Conservation (phyloP, 148 eudicot species). For the Silene conica region DNA sequence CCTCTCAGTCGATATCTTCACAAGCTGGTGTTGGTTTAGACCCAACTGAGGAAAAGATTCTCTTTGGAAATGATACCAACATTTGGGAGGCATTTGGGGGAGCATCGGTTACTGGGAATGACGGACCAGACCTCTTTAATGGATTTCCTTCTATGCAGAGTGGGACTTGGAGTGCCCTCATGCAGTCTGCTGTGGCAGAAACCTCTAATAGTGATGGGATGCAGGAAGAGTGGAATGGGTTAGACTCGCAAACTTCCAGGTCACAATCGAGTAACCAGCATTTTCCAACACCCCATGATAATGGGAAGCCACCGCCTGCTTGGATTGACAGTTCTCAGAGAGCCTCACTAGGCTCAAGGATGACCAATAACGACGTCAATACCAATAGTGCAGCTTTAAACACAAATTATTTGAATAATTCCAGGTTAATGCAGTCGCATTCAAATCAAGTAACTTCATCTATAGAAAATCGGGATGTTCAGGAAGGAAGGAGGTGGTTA, state of each 20-base stretch:
- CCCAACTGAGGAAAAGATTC: conserved; percentile 84
- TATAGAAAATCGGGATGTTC: conserved; percentile 36
- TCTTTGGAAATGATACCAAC: conserved; percentile 80
- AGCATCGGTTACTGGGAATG: conserved; percentile 39
- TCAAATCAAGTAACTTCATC: conserved; percentile 28
- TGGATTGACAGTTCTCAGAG: conserved; percentile 36
- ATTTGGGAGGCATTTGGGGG: conserved; percentile 94
- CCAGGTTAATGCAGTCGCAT: conserved; percentile 37
- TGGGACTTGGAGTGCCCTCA: conserved; percentile 99
- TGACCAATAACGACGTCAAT: conserved; percentile 29
- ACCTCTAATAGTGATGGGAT: conserved; percentile 52
- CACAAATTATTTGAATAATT: conserved; percentile 25
- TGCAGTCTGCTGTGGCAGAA: conserved; percentile 98
- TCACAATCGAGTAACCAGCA: conserved; percentile 34
- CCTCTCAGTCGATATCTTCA: conserved; percentile 43
- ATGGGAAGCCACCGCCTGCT: conserved; percentile 33
- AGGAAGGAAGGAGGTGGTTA: conserved; percentile 56
- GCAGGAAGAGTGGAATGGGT: conserved; percentile 66
- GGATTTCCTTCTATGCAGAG: conserved; percentile 61
- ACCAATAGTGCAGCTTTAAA: conserved; percentile 25
- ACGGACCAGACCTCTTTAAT: conserved; percentile 35
- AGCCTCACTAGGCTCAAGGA: conserved; percentile 30
- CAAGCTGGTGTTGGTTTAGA: conserved; percentile 61
- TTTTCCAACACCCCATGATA: conserved; percentile 29
- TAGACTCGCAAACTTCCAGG: conserved; percentile 47